Percentiles rank a stretch among this genome's conserved stretches.
Evolutionary conservation across 495 filamentous ascomycete species (phyloP).

Genomic region (Ramalina peruviana): DNA sequence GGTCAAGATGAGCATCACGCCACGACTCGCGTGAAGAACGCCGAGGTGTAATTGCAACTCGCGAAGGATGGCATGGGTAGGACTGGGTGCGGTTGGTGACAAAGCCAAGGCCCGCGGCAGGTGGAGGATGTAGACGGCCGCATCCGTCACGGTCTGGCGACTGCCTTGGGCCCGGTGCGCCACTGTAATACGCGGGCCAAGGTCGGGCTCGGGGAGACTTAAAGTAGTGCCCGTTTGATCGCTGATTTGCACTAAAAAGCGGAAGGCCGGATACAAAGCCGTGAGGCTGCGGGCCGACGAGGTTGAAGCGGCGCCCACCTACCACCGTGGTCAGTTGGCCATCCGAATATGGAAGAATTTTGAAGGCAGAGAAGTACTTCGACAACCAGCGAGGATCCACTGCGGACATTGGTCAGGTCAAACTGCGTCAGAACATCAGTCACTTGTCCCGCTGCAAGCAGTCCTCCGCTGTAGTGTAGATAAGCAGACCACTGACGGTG

Average conservation of each 20-base stretch:
- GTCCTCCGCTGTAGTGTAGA: constrained; percentile 12
- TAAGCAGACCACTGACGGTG: constrained; percentile 23
- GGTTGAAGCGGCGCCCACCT: constrained; percentile 18
- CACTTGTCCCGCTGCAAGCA: neutral
- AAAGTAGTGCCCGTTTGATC: neutral
- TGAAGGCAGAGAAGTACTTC: no score
- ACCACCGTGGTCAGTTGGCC: neutral
- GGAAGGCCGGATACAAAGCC: constrained; percentile 18
- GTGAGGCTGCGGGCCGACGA: constrained; percentile 14
- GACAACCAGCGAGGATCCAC: no score
- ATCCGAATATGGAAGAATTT: neutral
- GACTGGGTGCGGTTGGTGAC: neutral
- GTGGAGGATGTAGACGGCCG: constrained; percentile 23
- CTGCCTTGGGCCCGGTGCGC: neutral
- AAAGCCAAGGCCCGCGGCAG: neutral
- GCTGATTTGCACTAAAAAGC: constrained; percentile 22
- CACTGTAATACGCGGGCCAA: constrained; percentile 11
- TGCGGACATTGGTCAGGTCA: no score
- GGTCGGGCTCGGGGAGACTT: no score
- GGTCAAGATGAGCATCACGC: no score
- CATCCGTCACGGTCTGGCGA: constrained; percentile 18
- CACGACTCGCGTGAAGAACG: no score
- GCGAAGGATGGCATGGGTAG: constrained; percentile 5
- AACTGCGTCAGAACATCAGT: no score
- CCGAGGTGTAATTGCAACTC: constrained; percentile 16